Evolutionary conservation across 495 filamentous ascomycete genomes (phyloP).

Genomic region (Coniosporium apollinis): DNA sequence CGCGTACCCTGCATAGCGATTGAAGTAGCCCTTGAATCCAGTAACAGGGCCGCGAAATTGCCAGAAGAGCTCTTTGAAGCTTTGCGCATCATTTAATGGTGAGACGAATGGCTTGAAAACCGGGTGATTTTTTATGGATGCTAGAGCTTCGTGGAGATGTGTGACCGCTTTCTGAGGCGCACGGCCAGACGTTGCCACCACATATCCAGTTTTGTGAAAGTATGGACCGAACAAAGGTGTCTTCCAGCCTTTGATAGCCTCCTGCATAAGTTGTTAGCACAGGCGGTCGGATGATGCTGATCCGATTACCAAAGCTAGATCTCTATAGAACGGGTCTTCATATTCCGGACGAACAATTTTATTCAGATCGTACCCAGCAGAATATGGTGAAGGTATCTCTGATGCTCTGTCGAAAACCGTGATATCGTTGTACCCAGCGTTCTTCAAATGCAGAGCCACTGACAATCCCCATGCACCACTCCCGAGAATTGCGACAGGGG

Average conservation of each 20-base stretch:
- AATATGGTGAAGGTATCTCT: constrained; percentile 25
- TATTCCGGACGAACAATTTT: constrained; percentile 41
- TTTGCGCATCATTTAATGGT: constrained; percentile 19
- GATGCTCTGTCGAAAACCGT: constrained; percentile 28
- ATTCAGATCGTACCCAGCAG: constrained; percentile 36
- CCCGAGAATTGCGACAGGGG: constrained; percentile 15
- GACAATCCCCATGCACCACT: constrained; percentile 35
- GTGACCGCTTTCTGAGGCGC: constrained; percentile 31
- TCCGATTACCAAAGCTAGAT: constrained; percentile 28
- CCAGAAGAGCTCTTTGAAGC: constrained; percentile 27
- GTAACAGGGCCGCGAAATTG: constrained; percentile 30
- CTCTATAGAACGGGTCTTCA: constrained; percentile 36
- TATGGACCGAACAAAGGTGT: constrained; percentile 33
- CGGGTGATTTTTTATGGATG: constrained; percentile 24
- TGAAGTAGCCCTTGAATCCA: constrained; percentile 40
- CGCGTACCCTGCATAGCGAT: constrained; percentile 35
- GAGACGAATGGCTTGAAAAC: constrained; percentile 23
- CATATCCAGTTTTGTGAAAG: constrained; percentile 38
- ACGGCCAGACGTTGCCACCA: constrained; percentile 30
- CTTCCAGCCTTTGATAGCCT: constrained; percentile 35
- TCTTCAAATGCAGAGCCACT: constrained; percentile 31
- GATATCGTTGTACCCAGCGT: constrained; percentile 28
- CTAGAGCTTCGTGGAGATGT: constrained; percentile 29
- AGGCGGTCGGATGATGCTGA: constrained; percentile 6
- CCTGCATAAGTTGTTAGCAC: constrained; percentile 18